Conservation (phyloP, 2,329 filamentous ascomycete genomes). For the Stenocarpella maydis region DNA sequence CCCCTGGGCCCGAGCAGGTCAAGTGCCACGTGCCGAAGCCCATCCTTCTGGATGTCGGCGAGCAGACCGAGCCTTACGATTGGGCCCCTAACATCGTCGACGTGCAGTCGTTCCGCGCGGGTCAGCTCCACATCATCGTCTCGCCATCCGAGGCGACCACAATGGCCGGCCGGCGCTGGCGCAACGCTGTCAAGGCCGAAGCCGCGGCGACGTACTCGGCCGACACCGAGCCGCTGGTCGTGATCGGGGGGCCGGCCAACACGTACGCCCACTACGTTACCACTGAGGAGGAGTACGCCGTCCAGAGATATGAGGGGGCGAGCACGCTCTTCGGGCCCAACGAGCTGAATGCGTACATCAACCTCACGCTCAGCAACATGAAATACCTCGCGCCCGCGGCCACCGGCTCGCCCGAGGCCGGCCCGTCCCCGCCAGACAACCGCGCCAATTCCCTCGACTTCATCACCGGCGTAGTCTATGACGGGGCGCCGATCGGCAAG, state of each 20-base stretch:
- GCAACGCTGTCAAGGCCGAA: constrained; percentile 67
- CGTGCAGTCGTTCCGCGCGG: constrained; percentile 83
- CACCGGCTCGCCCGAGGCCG: constrained; percentile 45
- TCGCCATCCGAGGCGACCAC: constrained; percentile 89
- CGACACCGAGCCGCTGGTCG: constrained; percentile 67
- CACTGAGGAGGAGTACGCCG: constrained; percentile 79
- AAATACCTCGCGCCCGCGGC: constrained; percentile 71
- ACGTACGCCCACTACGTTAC: constrained; percentile 86
- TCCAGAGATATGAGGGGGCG: constrained; percentile 91
- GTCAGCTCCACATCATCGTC: constrained; percentile 84
- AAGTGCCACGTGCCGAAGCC: constrained; percentile 84
- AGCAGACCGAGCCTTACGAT: constrained; percentile 77
- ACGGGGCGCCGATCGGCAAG: constrained; percentile 68
- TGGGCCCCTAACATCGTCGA: constrained; percentile 95
- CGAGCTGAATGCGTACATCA: constrained; percentile 85
- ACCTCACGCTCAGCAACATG: constrained; percentile 77
- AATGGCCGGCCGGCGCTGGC: constrained; percentile 92
- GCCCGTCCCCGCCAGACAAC: constrained; percentile 76
- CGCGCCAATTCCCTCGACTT: constrained; percentile 78
- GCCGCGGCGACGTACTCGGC: constrained; percentile 56
- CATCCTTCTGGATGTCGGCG: constrained; percentile 87
- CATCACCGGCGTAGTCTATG: constrained; percentile 79
- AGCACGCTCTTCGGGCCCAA: constrained; percentile 87
- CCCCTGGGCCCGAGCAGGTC: constrained; percentile 74
- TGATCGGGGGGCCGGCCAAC: constrained; percentile 89